Base-by-base conservation (phyloP, 2,329 filamentous ascomycete species). In the Annulohypoxylon truncatum region DNA sequence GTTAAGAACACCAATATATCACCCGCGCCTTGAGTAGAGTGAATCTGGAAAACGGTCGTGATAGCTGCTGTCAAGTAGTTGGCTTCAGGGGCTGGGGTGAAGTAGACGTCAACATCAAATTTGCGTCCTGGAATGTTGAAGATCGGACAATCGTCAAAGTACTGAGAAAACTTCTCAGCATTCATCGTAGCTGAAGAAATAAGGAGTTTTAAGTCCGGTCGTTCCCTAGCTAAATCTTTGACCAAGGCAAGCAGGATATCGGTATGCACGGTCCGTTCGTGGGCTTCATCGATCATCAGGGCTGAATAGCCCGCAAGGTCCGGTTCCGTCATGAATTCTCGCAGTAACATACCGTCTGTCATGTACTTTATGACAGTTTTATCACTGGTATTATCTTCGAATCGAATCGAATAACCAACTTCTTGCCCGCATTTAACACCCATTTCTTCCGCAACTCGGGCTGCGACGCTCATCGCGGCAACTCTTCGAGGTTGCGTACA, bases 121-220 rank as follows among this genome's bases (percentile, higher is more conserved):
- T 92, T 88, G 69, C 94, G 88, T 24, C 96, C 96, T 1, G 95
- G 95, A 20, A 98, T 94, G 73, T 96, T 96, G 80, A 98, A 96
- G 63, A 98, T 96, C 0, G 95, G 95, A 0, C 92, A 92, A 72
- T 95, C 90, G 74, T 97, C 93, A 75, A 97, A 97, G 76, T 97
- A 99, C 22, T 90, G 85, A 1, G 93, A 90, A 76, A 99, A 98
- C 74, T 96, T 96, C 73, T 94, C 89, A 0, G 95, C 94, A 76
- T 98, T 94, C 84, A 98, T 93, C 0, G 96, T 98, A 0, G 96
- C 96, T 0, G 93, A 97, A 2, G 93, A 96, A 60, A 99, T 97
- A 29, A 99, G 84, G 0, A 99, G 81, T 77, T 95, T 97, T 55
- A 99, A 80, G 67, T 98, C 95, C 2, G 91, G 92, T 42, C 96